phyloP scores from a whole-genome alignment of 208 protist species.

The Phytomonas francai region DNA sequence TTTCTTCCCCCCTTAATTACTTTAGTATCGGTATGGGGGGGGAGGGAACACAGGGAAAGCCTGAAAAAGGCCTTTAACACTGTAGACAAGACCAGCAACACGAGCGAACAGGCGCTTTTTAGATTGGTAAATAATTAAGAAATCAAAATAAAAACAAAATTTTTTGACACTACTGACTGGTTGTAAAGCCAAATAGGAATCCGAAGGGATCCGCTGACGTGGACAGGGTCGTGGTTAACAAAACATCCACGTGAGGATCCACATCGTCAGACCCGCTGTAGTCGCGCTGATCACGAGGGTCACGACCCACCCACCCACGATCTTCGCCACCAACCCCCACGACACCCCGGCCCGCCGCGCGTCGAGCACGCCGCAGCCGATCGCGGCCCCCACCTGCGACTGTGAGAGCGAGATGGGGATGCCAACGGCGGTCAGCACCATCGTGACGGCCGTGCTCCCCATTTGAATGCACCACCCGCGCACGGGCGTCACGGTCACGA shows the following conservation, averaged over 20 bases:
- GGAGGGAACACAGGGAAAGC: neutral
- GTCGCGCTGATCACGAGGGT: conserved; percentile 65
- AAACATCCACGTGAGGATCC: conserved; percentile 24
- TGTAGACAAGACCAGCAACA: neutral
- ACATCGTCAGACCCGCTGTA: conserved; percentile 54
- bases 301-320: conserved; percentile 61
- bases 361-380: conserved; percentile 73
- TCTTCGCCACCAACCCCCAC: conserved; percentile 64
- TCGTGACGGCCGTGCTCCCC: conserved; percentile 70
- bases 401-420: conserved; percentile 79
- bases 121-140: neutral
- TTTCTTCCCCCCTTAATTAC: neutral
- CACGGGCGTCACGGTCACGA: conserved; percentile 76
- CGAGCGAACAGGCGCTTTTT: neutral
- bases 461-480: conserved; percentile 81
- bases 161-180: neutral
- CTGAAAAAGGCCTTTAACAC: neutral
- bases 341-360: conserved; percentile 46
- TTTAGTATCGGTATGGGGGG: neutral
- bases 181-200: neutral
- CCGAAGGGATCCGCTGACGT: too few relatives aligned
- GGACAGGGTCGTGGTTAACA: conserved; percentile 14
- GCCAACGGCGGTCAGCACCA: conserved; percentile 72
- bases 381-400: conserved; percentile 67
- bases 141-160: neutral